These are phyloP conservation scores for Jamesozyma piceae DNA, from an alignment of 805 yeast genomes.

Conservation along the genomic window DNA sequence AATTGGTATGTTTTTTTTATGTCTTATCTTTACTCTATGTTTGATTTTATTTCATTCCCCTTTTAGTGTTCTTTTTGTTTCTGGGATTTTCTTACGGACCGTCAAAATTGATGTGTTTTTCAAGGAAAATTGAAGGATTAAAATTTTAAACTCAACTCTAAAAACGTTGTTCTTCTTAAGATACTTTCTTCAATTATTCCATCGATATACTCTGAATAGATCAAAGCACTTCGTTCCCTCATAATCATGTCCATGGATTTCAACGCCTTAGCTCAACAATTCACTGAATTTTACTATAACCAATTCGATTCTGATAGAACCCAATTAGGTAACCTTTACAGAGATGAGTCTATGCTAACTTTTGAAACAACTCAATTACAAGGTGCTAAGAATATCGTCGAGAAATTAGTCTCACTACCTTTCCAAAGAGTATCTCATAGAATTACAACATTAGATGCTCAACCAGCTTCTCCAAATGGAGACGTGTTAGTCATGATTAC, in stretches of 20 bases:
- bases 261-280: slow-evolving; percentile 55
- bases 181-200: too few species aligned
- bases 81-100: too few species aligned
- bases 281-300: slow-evolving; percentile 89
- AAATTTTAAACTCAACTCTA: too few species aligned
- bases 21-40: too few species aligned
- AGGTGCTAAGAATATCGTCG: slow-evolving; percentile 88
- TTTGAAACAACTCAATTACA: slow-evolving; percentile 91
- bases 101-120: too few species aligned
- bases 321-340: slow-evolving; percentile 85
- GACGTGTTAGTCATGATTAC: slow-evolving; percentile 97
- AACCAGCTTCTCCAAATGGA: slow-evolving; percentile 88
- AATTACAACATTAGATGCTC: slow-evolving; percentile 92
- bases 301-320: slow-evolving; percentile 90
- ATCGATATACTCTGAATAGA: too few species aligned
- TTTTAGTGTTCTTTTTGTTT: too few species aligned
- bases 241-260: slow-evolving; percentile 40
- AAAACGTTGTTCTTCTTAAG: too few species aligned
- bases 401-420: slow-evolving; percentile 80
- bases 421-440: slow-evolving; percentile 90
- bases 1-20: too few species aligned
- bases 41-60: too few species aligned
- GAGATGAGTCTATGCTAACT: slow-evolving; percentile 95
- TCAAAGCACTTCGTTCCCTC: too few species aligned
- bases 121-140: too few species aligned